Base-by-base conservation (phyloP, 2,329 filamentous ascomycete genomes). In the Xylariaceae sp. region DNA sequence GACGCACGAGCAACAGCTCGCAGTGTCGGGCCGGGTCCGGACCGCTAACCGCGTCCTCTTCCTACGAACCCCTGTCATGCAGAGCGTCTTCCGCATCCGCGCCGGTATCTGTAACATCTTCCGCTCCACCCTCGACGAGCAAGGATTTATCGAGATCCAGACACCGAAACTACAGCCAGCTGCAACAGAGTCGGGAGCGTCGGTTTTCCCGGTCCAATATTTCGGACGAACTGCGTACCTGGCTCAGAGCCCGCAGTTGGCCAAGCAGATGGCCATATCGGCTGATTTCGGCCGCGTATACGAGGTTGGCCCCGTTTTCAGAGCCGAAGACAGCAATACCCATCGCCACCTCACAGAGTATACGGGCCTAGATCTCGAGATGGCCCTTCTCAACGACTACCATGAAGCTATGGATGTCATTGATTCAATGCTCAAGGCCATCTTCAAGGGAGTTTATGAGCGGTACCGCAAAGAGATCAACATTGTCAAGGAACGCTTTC, bases 271-370 rank as follows among this genome's bases (percentile, higher is more conserved):
- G 85, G 78, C 81, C 36, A 88, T 96, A 28, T 86, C 88, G 4
- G 83, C 88, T 18, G 89, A 96, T 59, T 92, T 95, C 58, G 83
- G 83, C 41, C 80, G 82, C 35, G 89, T 96, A 5, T 96, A 90
- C 55, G 89, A 96, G 59, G 82, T 92, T 48, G 87, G 87, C 12
- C 81, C 86, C 2, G 88, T 96, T 5, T 96, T 96, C 72, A 81
- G 89, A 51, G 89, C 89, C 1, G 89, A 96, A 60, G 94, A 96
- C 67, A 94, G 86, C 57, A 96, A 96, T 62, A 96, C 89, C 0
- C 89, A 95, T 56, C 81, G 89, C 26, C 89, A 96, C 60, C 71
- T 96, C 70, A 95, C 89, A 0, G 89, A 96, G 61, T 96, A 94
- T 60, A 96, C 88, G 4, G 89, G 89, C 39, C 71, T 96, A 19